Conservation (phyloP, 163 green algal species). For the Prototheca wickerhamii region DNA sequence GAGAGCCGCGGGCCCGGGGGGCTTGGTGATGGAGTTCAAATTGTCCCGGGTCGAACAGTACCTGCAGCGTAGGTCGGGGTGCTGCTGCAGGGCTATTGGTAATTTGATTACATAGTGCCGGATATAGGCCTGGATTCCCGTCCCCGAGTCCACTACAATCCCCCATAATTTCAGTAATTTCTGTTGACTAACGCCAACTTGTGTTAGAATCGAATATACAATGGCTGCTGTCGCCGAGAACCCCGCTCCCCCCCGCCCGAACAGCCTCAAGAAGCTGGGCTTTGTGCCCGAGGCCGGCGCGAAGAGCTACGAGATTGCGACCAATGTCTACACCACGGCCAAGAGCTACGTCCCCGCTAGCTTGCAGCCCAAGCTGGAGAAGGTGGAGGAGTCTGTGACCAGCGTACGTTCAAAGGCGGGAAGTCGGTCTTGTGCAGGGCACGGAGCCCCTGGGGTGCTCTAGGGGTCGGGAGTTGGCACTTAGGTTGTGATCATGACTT, state of each 20-base stretch:
- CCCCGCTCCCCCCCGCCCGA: not conserved
- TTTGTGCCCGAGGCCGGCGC: slow-evolving; percentile 40
- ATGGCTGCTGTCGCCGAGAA: not conserved
- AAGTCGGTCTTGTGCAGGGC: not conserved
- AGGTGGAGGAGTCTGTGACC: slow-evolving; percentile 19
- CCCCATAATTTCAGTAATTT: not conserved
- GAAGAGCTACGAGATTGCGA: slow-evolving; percentile 9
- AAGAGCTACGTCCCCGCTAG: slow-evolving; percentile 18
- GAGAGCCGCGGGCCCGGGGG: no score
- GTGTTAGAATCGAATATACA: not conserved
- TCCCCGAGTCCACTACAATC: not conserved
- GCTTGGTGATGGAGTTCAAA: no score
- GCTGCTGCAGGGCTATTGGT: no score
- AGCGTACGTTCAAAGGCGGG: not conserved
- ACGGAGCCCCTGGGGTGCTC: no score
- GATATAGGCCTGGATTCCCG: no score
- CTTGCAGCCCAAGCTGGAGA: slow-evolving; percentile 8
- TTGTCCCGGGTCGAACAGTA: no score
- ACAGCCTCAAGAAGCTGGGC: slow-evolving; percentile 35
- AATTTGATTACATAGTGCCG: no score
- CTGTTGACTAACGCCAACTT: not conserved
- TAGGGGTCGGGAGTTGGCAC: no score
- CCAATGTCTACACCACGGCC: slow-evolving; percentile 11
- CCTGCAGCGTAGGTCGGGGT: no score
- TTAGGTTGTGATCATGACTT: not conserved